Evolutionary conservation across 2,329 filamentous ascomycete species (phyloP), one percentile per base, ranked within the genome.

Genomic region (Magnaporthales sp.): DNA sequence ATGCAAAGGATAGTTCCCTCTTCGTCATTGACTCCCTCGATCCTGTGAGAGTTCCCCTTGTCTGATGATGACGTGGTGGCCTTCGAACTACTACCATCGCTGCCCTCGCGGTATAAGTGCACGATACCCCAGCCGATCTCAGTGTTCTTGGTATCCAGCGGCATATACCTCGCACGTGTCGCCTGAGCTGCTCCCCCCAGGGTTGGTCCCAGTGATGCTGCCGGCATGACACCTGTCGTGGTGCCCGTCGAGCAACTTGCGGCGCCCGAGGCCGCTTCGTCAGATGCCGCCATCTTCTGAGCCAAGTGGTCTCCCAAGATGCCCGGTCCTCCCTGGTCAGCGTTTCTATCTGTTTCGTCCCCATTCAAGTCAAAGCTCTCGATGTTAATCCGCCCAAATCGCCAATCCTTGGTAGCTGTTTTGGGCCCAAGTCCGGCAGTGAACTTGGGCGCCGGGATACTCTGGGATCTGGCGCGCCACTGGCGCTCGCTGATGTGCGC

Each of bases 91-190:
- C 64, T 30, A 6, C 24, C 38, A 75, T 96, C 91, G 67, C 92
- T 86, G 1, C 86, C 86, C 76, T 98, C 94, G 10, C 93, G 87
- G 76, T 97, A 99, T 30, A 99, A 84, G 76, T 97, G 95, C 2
- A 99, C 93, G 15, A 98, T 87, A 1, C 95, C 95, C 90, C 92
- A 97, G 58, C 92, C 91, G 1, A 93, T 83, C 68, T 96, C 90
- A 0, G 92, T 92, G 66, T 90, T 87, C 72, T 83, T 86, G 19
- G 87, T 85, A 67, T 89, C 85, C 0, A 94, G 82, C 0, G 91
- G 88, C 24, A 91, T 80, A 74, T 90, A 96, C 69, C 86, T 84
- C 5, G 92, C 95, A 75, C 93, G 97, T 1, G 93, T 96, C 68
- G 91, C 89, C 64, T 90, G 86, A 6, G 91, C 91, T 6, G 86